phyloP scores from a whole-genome alignment of 495 filamentous ascomycete species.

The Parachaetomium inaequale region DNA sequence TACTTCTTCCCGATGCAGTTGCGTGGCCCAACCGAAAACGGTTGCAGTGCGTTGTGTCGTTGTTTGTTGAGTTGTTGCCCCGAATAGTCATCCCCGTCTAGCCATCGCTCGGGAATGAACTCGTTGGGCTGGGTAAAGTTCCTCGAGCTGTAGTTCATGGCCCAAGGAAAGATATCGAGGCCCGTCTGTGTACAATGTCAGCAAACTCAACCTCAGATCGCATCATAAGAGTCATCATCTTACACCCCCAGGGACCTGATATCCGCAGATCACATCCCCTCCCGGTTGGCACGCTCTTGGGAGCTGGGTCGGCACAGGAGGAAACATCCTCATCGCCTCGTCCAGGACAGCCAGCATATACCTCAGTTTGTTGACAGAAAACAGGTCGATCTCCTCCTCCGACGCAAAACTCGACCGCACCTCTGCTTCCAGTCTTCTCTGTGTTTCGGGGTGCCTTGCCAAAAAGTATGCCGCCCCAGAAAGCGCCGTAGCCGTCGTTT shows the following conservation, averaged over 20 bases:
- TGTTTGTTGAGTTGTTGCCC: slow-evolving; percentile 44
- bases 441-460: slow-evolving; percentile 38
- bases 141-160: slow-evolving; percentile 38
- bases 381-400: slow-evolving; percentile 47
- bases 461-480: slow-evolving; percentile 47
- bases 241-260: slow-evolving; percentile 40
- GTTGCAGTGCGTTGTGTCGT: slow-evolving; percentile 36
- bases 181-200: slow-evolving; percentile 39
- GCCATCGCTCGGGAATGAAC: slow-evolving; percentile 52
- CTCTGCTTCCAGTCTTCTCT: slow-evolving; percentile 44
- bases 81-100: slow-evolving; percentile 29
- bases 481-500: slow-evolving; percentile 57
- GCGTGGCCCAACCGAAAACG: slow-evolving; percentile 48
- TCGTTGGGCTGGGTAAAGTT: slow-evolving; percentile 47
- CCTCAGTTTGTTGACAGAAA: slow-evolving; percentile 39
- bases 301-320: slow-evolving; percentile 44
- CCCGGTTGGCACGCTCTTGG: slow-evolving; percentile 42
- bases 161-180: slow-evolving; percentile 49
- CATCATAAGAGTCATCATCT: slow-evolving; percentile 7
- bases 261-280: slow-evolving; percentile 46
- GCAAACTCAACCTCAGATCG: background rate
- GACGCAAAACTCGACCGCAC: slow-evolving; percentile 46
- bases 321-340: slow-evolving; percentile 55
- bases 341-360: slow-evolving; percentile 57
- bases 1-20: slow-evolving; percentile 51